phyloP scores from a whole-genome alignment of 257 asterid genomes.

The Nicotiana benthamiana region DNA sequence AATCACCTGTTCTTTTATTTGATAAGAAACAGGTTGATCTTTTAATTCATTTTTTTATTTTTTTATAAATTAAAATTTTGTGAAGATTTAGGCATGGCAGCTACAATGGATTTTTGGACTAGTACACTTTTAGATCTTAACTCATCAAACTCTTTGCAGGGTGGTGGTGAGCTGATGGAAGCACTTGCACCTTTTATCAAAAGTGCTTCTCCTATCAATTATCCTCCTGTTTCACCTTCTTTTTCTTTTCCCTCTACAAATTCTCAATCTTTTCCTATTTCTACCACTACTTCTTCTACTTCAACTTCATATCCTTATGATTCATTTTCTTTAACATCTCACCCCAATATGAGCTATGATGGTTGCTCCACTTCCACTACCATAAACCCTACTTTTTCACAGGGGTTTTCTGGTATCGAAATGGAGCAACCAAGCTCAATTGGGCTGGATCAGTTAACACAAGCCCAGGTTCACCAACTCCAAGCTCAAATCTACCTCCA shows the following conservation, averaged over 20 bases:
- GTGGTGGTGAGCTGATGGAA: conserved; percentile 82
- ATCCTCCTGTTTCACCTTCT: not conserved
- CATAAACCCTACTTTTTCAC: conserved; percentile 8
- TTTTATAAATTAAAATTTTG: not conserved
- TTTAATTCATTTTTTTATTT: not conserved
- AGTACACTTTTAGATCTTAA: conserved; percentile 26
- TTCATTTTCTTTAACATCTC: conserved; percentile 21
- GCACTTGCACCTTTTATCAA: conserved; percentile 96
- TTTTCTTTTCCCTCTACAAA: not conserved
- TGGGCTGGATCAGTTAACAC: conserved; percentile 36
- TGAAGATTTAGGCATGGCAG: conserved; percentile 36
- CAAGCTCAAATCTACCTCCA: conserved; percentile 37
- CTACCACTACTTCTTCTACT: not conserved
- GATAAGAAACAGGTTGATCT: conserved; percentile 52
- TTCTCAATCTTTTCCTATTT: not conserved
- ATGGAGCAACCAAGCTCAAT: conserved; percentile 21
- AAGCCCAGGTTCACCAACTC: conserved; percentile 39
- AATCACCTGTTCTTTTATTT: conserved; percentile 49
- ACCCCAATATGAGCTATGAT: not conserved
- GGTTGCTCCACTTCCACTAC: conserved; percentile 11
- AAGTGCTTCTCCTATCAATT: conserved; percentile 37
- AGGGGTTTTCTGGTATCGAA: conserved; percentile 13
- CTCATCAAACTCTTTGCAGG: conserved; percentile 32
- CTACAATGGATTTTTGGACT: conserved; percentile 69
- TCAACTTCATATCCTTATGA: conserved; percentile 16